Conservation (phyloP, 225 moss, liverwort and hornwort species). For the Lunularia cruciata region DNA sequence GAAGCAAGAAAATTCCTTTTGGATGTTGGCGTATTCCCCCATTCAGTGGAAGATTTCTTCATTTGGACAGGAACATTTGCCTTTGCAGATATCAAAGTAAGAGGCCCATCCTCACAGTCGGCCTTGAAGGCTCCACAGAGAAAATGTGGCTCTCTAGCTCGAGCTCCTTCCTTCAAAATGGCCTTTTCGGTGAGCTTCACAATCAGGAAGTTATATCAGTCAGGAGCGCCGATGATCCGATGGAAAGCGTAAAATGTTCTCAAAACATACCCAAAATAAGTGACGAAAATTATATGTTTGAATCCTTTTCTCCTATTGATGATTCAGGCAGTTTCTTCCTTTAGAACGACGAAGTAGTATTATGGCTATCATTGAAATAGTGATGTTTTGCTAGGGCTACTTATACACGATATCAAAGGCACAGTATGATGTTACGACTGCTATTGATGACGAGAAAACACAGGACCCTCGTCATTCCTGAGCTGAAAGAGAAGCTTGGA, state of each 20-base stretch:
- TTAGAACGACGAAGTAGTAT: no score
- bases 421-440: no score
- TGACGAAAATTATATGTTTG: no score
- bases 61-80: slow-evolving; percentile 38
- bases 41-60: slow-evolving; percentile 50
- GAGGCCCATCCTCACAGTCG: slow-evolving; percentile 56
- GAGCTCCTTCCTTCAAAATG: slow-evolving; percentile 70
- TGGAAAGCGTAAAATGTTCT: no score
- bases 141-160: slow-evolving; percentile 83
- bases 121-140: slow-evolving; percentile 85
- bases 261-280: no score
- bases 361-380: no score
- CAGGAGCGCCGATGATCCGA: no score
- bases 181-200: slow-evolving; percentile 79
- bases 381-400: no score
- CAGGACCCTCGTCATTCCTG: neutral
- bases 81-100: slow-evolving; percentile 60
- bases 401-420: no score
- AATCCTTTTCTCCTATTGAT: no score
- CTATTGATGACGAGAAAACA: neutral
- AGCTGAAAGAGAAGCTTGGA: neutral
- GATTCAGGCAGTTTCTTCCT: no score
- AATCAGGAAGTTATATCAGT: neutral
- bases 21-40: slow-evolving; percentile 58
- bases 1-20: slow-evolving; percentile 70